Evolutionary conservation across 2,329 filamentous ascomycete species (phyloP), one percentile per base, ranked within the genome.

Genomic region (Plectosphaerella sp.): DNA sequence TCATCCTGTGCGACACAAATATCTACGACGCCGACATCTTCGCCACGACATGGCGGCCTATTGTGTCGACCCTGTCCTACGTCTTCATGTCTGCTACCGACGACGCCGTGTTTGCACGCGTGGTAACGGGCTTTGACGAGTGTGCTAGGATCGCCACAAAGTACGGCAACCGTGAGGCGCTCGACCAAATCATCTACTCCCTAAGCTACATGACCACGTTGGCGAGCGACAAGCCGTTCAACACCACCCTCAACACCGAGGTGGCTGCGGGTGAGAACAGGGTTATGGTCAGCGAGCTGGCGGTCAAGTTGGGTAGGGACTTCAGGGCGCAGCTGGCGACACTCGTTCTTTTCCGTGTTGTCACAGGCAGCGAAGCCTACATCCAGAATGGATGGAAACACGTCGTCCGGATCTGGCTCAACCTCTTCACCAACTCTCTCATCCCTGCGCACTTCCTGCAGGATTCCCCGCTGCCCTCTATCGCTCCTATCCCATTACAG

Each of bases 81-180:
- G 94, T 99, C 4, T 99, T 99, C 74, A 96, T 97, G 87, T 97
- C 93, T 36, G 95, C 95, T 15, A 96, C 91, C 0, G 95, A 99
- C 64, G 94, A 99, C 67, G 80, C 93, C 1, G 94, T 99, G 3
- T 99, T 96, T 66, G 90, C 90, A 36, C 84, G 94, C 54, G 89
- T 99, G 16, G 91, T 97, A 25, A 89, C 89, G 47, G 94, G 94
- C 2, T 99, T 99, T 63, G 91, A 96, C 61, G 93, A 99, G 68
- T 97, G 93, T 67, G 92, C 94, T 16, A 87, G 90, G 54, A 96
- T 99, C 59, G 93, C 94, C 6, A 86, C 90, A 8, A 89, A 85
- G 63, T 93, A 97, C 68, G 82, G 82, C 12, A 79, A 96, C 61
- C 88, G 82, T 1, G 92, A 96, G 59, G 92, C 90, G 35, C 79